Evolutionary conservation across 176 grass and related monocot species (phyloP), one percentile per base, ranked within the genome.

Genomic region (Cymbopogon citratus): DNA sequence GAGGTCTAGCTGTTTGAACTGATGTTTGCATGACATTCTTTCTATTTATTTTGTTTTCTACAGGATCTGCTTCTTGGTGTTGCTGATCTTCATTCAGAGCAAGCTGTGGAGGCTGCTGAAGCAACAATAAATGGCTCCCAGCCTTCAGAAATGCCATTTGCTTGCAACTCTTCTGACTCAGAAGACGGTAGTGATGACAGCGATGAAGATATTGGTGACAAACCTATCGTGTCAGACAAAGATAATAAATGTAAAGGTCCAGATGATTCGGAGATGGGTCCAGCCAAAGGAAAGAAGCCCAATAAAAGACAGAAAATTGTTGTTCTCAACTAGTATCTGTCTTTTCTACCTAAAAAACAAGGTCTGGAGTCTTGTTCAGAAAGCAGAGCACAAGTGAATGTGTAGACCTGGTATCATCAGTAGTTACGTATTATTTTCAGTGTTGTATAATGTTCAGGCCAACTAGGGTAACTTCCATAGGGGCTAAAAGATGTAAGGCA

Each of bases 41-140:
- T 48, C n/a, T 72, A 31, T 76, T 65, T 25, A 23, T 54, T 68
- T 11, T 9, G n/a, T 27, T 69, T 80, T 52, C 33, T 69, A 39
- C 84, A 97, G 94, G 95, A 98, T 85, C 86, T 98, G 68, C 84
- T 98, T 74, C 83, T 98, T 36, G 95, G 95, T 71, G 73, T 98
- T 63, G 90, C 90, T 75, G 90, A 93, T 73, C 92, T 98, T 78
- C 89, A 83, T 72, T 87, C 88, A 12, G 84, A 84, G 6, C 86
- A 91, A 88, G 92, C 95, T 89, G 84, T 94, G 34, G 92, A 84
- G 56, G 90, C 79, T 40, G 95, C 95, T 60, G 95, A 98, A 76
- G 81, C 82, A 44, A 75, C 81, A n/a, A 76, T 95, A 70, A 85
- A 49, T 2, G 79, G 88, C n/a, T 66, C 68, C 56, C 90, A 35